Evolutionary conservation across 257 asterid species (phyloP), one percentile per base, ranked within the genome.

Genomic region (Jasminum sambac): DNA sequence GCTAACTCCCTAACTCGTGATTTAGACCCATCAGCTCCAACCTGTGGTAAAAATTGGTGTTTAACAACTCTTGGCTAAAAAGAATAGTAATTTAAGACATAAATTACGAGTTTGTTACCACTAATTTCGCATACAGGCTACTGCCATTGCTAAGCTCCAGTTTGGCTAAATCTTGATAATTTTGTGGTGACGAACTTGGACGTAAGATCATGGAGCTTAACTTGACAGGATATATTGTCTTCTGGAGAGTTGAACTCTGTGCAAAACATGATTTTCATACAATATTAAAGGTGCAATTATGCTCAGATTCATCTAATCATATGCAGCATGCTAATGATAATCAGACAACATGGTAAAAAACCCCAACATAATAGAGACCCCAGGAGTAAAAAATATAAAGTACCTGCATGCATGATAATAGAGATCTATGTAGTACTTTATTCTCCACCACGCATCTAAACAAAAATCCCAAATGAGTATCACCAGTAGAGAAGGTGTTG

Each of bases 381-480:
- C 23, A 78, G 19, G 58, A 73, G 23, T 66, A 62, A n/a, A n/a
- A n/a, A n/a, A n/a, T n/a, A n/a, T n/a, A n/a, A 48, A 77, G 68
- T 89, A 95, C 99, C 98, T 87, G 87, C 69, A 91, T 64, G 80
- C 90, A 79, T 67, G 92, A 85, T 44, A 88, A 68, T 11, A 95
- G 79, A 68, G 97, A 87, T 83, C 82, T 84, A 23, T 87, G 98
- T 68, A 95, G 96, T 83, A 95, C 97, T 81, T 87, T 95, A 83
- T 95, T 95, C 88, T 95, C 99, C 84, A 95, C 98, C 69, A 95
- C 98, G n/a, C 99, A 95, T 94, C 99, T 95, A 76, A 70, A 79
- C 73, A 19, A 67, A 76, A 82, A 66, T 26, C 52, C 68, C 70
- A 77, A 74, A 70, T 58, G 72, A 62, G 30, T 52, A 81, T 81